These are phyloP conservation scores for Favolaschia claudopus DNA, from an alignment of 768 basidiomycete species.

Conservation along the genomic window DNA sequence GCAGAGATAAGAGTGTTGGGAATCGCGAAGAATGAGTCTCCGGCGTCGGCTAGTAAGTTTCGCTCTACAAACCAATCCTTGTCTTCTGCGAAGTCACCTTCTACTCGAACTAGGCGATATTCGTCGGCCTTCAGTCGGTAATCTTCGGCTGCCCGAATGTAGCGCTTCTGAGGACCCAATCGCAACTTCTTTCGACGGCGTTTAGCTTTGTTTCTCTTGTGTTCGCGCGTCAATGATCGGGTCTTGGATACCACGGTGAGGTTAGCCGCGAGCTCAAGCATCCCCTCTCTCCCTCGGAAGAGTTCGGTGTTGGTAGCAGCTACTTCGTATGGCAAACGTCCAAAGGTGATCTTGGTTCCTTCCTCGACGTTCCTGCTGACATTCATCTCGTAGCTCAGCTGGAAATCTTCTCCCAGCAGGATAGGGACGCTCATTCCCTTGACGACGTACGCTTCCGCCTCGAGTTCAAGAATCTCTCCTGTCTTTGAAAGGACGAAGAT, in stretches of 20 bases:
- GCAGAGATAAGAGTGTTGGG: too few species aligned
- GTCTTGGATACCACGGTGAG: not conserved
- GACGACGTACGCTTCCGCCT: constrained; percentile 1
- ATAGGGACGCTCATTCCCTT: not conserved
- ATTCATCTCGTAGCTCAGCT: not conserved
- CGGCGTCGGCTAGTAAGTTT: too few species aligned
- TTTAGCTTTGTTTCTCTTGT: not conserved
- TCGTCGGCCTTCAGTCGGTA: not conserved
- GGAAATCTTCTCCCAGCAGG: not conserved
- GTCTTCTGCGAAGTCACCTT: not conserved
- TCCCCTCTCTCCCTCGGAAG: not conserved
- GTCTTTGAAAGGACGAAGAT: not conserved
- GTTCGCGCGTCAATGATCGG: not conserved
- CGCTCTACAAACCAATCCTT: too few species aligned
- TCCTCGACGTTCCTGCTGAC: not conserved
- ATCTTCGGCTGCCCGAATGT: not conserved
- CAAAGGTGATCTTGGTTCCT: not conserved
- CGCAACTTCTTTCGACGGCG: not conserved
- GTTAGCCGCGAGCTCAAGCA: not conserved
- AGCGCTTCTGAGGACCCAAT: not conserved
- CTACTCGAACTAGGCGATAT: not conserved
- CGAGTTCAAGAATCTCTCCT: not conserved
- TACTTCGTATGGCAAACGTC: not conserved
- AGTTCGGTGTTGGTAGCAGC: not conserved
- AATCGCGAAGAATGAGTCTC: too few species aligned